Percentiles rank a stretch among this genome's conserved stretches.
These are phyloP conservation scores for Melastoma candidum DNA, from an alignment of 441 rosid genomes.

Conservation along the genomic window DNA sequence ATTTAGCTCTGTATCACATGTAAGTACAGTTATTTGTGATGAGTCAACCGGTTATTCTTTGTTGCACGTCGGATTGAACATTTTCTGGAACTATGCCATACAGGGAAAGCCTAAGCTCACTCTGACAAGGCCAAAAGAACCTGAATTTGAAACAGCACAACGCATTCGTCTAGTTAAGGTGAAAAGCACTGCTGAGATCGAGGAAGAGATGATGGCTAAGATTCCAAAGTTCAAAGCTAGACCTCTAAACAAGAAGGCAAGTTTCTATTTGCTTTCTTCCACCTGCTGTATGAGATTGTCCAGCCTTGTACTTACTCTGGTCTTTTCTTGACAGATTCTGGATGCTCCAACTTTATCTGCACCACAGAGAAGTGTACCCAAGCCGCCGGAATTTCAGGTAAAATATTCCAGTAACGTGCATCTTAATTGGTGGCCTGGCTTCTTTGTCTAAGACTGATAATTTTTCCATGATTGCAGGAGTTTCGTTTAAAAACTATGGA, in stretches of 20 bases:
- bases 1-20: slow-evolving; percentile 36
- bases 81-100: slow-evolving; percentile 11
- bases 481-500: slow-evolving; percentile 77
- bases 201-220: slow-evolving; percentile 97
- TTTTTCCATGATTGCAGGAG: slow-evolving; percentile 39
- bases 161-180: slow-evolving; percentile 61
- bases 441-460: not conserved
- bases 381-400: slow-evolving; percentile 82
- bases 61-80: slow-evolving; percentile 12
- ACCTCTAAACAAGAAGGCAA: slow-evolving; percentile 88
- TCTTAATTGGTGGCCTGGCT: not conserved
- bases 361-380: slow-evolving; percentile 59
- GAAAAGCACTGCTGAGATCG: slow-evolving; percentile 85
- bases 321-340: slow-evolving; percentile 42
- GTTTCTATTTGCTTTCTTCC: slow-evolving; percentile 1
- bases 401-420: slow-evolving; percentile 3
- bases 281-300: not conserved
- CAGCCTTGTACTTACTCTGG: not conserved
- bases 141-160: slow-evolving; percentile 86
- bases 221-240: slow-evolving; percentile 95
- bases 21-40: slow-evolving; percentile 17
- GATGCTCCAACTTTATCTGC: slow-evolving; percentile 61
- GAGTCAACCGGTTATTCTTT: not conserved
- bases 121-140: slow-evolving; percentile 90
- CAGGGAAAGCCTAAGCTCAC: slow-evolving; percentile 68